Conservation (phyloP, 495 filamentous ascomycete genomes). For the Pseudomonodictys pantanalensis region DNA sequence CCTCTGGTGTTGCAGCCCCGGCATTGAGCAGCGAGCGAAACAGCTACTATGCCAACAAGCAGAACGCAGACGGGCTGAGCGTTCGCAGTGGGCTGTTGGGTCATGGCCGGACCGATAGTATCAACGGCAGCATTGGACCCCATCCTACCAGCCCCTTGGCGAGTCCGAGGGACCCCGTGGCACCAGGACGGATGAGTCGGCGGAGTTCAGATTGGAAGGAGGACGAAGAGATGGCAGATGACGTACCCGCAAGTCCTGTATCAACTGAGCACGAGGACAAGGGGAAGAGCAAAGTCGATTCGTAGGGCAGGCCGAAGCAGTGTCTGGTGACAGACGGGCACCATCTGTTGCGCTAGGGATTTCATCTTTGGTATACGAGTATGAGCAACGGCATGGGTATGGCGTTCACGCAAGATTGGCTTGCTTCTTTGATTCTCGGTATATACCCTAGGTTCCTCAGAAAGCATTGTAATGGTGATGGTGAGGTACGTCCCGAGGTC, state of each 20-base stretch:
- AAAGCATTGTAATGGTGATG: no score
- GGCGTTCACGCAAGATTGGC: not conserved
- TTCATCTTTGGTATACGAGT: no score
- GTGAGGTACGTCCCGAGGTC: no score
- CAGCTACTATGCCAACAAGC: constrained; percentile 74
- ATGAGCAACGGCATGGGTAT: no score
- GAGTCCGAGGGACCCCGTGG: constrained; percentile 50
- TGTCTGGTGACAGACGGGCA: not conserved
- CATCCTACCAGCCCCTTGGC: constrained; percentile 58
- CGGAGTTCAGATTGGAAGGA: constrained; percentile 64
- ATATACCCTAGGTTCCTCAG: constrained; percentile 21
- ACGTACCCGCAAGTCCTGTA: not conserved
- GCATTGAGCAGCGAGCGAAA: constrained; percentile 69
- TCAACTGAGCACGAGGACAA: constrained; percentile 12
- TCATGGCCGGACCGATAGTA: constrained; percentile 77
- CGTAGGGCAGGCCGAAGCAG: not conserved
- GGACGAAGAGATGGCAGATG: constrained; percentile 36
- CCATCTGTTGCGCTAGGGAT: not conserved
- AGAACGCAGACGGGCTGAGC: constrained; percentile 68
- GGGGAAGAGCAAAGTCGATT: not conserved
- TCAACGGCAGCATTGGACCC: constrained; percentile 70
- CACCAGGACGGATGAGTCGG: constrained; percentile 54
- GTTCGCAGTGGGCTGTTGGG: constrained; percentile 73
- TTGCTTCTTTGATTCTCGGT: not conserved
- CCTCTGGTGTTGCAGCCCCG: constrained; percentile 63